Conservation (phyloP, 805 yeast species). For the Metschnikowia shivogae region DNA sequence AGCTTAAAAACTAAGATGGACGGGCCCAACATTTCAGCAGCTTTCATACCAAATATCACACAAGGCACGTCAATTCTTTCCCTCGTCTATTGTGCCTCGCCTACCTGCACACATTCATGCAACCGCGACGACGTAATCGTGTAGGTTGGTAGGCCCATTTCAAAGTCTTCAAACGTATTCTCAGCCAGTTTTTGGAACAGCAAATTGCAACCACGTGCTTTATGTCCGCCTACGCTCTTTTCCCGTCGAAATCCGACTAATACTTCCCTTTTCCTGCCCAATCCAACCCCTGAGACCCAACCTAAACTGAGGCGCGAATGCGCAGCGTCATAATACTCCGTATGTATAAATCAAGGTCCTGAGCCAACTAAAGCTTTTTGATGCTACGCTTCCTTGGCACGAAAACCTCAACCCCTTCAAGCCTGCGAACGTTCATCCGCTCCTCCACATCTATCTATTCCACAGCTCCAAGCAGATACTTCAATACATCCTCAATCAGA, state of each 20-base stretch:
- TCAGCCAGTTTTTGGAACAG: too few species aligned
- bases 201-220: not conserved
- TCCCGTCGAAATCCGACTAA: not conserved
- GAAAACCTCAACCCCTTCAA: not conserved
- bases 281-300: not conserved
- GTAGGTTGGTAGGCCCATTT: not conserved
- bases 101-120: constrained; percentile 11
- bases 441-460: not conserved
- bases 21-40: too few species aligned
- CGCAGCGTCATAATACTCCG: not conserved
- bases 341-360: constrained; percentile 4
- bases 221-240: not conserved
- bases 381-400: constrained; percentile 2
- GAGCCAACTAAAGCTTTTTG: not conserved
- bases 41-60: too few species aligned
- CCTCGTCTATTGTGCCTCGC: not conserved
- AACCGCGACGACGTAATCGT: constrained; percentile 17
- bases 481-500: constrained; percentile 2
- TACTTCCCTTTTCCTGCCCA: not conserved
- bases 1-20: too few species aligned
- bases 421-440: not conserved
- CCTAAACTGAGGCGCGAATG: constrained; percentile 3
- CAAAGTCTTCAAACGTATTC: too few species aligned
- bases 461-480: not conserved
- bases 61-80: not conserved